Percentiles rank a stretch among this genome's conserved stretches.
Evolutionary conservation across 257 asterid genomes (phyloP).

Genomic region (Pogostemon cablin): DNA sequence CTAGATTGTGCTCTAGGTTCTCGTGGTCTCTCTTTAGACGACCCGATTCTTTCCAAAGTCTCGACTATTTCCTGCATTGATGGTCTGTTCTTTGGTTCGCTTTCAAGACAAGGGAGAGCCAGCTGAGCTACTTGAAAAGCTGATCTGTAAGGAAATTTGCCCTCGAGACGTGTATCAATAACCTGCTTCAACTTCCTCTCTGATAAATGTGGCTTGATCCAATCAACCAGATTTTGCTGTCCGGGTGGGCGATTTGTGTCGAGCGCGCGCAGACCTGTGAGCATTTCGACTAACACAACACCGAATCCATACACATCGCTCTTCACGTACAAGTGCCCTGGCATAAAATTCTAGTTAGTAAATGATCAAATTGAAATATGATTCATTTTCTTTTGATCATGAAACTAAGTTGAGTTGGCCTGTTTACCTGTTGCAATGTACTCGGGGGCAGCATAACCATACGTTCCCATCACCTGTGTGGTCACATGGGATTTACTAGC

Average conservation of each 20-base stretch:
- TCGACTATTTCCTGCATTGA: constrained; percentile 44
- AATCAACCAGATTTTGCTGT: constrained; percentile 56
- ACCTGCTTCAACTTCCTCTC: constrained; percentile 57
- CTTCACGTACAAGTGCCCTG: too few relatives aligned
- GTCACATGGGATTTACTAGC: not conserved
- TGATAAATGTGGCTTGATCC: constrained; percentile 69
- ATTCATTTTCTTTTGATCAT: too few relatives aligned
- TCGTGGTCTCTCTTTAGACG: constrained; percentile 41
- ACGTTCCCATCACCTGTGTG: not conserved
- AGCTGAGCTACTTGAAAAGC: constrained; percentile 59
- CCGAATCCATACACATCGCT: constrained; percentile 66
- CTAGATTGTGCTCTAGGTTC: constrained; percentile 33
- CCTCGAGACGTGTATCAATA: constrained; percentile 65
- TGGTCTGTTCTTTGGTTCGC: constrained; percentile 43
- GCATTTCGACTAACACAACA: constrained; percentile 67
- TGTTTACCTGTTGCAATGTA: not conserved
- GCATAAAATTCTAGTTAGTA: too few relatives aligned
- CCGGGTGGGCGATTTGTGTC: constrained; percentile 55
- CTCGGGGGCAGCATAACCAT: not conserved
- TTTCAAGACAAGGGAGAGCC: constrained; percentile 58
- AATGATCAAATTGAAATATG: too few relatives aligned
- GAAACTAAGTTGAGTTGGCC: too few relatives aligned
- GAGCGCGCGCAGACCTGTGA: constrained; percentile 64
- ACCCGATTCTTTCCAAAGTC: constrained; percentile 42
- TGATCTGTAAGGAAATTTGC: constrained; percentile 62